Percentiles rank a stretch among this genome's conserved stretches.
Evolutionary conservation across 2,329 filamentous ascomycete species (phyloP).

Genomic region (Ceratocystis huliohia): DNA sequence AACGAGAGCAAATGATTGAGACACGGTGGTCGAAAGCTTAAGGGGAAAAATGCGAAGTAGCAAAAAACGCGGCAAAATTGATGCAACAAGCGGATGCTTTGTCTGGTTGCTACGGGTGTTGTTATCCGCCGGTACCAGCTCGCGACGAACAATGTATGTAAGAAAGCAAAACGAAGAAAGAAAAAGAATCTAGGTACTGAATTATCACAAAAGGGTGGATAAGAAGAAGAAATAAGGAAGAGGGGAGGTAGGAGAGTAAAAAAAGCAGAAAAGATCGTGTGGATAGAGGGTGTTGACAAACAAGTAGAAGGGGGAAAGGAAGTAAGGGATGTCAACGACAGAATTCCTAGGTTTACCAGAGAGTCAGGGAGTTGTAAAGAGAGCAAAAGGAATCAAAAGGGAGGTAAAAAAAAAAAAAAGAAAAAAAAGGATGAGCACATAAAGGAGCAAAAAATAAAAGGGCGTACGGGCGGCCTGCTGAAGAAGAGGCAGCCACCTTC

Average conservation of each 20-base stretch:
- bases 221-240: slow-evolving; percentile 9
- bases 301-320: slow-evolving; percentile 15
- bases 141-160: slow-evolving; percentile 14
- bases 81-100: background rate
- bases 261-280: slow-evolving; percentile 19
- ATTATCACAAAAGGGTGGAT: slow-evolving; percentile 1
- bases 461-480: background rate
- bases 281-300: slow-evolving; percentile 14
- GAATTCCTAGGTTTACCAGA: slow-evolving; percentile 20
- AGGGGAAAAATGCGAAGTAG: slow-evolving; percentile 8
- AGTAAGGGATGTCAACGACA: slow-evolving; percentile 20
- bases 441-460: slow-evolving; percentile 6
- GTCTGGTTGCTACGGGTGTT: slow-evolving; percentile 4
- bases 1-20: background rate
- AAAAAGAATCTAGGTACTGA: background rate
- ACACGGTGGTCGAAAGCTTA: slow-evolving; percentile 1
- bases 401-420: slow-evolving; percentile 2
- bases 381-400: slow-evolving; percentile 9
- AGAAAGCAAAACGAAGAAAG: slow-evolving; percentile 6
- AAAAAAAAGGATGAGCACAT: background rate
- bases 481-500: slow-evolving; percentile 18
- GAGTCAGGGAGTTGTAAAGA: slow-evolving; percentile 8
- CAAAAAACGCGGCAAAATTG: background rate
- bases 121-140: slow-evolving; percentile 14
- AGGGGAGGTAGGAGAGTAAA: background rate